Conservation (phyloP, 2,329 filamentous ascomycete genomes). For the Aspergillus brasiliensis region DNA sequence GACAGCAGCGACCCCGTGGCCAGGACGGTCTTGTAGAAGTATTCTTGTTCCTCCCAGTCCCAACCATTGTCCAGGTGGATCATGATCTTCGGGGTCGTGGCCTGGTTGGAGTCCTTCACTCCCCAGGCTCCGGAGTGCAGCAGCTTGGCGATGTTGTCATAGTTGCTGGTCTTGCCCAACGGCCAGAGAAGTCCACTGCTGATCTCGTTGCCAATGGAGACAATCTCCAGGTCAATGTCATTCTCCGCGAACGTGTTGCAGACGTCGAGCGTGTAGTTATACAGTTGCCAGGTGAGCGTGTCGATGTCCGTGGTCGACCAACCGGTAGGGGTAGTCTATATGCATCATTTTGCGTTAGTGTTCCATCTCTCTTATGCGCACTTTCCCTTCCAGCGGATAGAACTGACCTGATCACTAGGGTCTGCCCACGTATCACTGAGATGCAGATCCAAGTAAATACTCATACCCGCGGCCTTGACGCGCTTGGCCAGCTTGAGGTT, state of each 20-base stretch:
- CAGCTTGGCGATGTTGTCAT: constrained; percentile 63
- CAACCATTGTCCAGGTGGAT: constrained; percentile 77
- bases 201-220: constrained; percentile 76
- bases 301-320: constrained; percentile 63
- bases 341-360: neutral
- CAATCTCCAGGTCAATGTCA: constrained; percentile 60
- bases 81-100: constrained; percentile 67
- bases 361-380: neutral
- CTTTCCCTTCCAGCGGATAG: neutral
- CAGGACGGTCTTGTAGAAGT: constrained; percentile 64
- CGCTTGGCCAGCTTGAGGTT: constrained; percentile 69
- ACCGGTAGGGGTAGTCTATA: constrained; percentile 57
- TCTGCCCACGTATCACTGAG: constrained; percentile 73
- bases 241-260: constrained; percentile 62
- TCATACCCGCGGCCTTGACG: constrained; percentile 63
- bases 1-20: constrained; percentile 52
- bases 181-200: constrained; percentile 68
- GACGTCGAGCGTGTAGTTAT: constrained; percentile 68
- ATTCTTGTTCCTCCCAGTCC: constrained; percentile 67
- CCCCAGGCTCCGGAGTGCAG: constrained; percentile 66
- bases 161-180: constrained; percentile 57
- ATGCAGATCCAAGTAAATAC: constrained; percentile 65
- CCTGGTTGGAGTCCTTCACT: constrained; percentile 63
- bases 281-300: constrained; percentile 62
- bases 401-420: constrained; percentile 58